Evolutionary conservation across 2,329 filamentous ascomycete genomes (phyloP), one percentile per base, ranked within the genome.

Genomic region (Apiospora marii): DNA sequence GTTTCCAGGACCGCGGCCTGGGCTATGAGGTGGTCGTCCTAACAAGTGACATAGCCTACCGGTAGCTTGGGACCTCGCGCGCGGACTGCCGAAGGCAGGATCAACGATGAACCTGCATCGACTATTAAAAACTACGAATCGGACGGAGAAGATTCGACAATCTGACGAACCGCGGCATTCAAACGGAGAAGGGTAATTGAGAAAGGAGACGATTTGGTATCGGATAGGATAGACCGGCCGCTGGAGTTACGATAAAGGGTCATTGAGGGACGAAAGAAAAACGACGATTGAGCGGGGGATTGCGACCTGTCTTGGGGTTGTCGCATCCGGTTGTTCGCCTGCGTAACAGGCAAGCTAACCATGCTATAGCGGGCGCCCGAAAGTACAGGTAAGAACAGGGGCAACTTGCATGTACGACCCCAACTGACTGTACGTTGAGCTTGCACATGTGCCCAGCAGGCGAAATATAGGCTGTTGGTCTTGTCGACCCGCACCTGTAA

Each of bases 1-100:
- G 58, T n/a, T 64, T 41, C 30, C 10, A 64, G 58, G 58, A 64
- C 58, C 30, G 58, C n/a, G 58, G 58, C 58, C 58, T 37, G n/a
- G 2, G 58, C 58, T 64, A 30, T 64, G 19, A 30, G 30, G 58
- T 19, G 58, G 10, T 37, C 19, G 58, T 64, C 19, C 30, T 64
- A n/a, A 64, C 58, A 64, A 13, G 58, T 19, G 58, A 37, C 58
- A 64, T 64, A 64, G 58, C 58, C 58, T n/a, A n/a, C n/a, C n/a
- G 58, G 58, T 19, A 41, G 58, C 53, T 58, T 22, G 46, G 46
- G 53, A 34, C 34, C 8, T 27, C 53, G 27, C 51, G 51, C 27
- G 53, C 27, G 27, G 13, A 22, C 53, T 34, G 10, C 41, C 58
- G 24, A 37, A n/a, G 30, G 58, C 53, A 64, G 58, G 58, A 41